Evolutionary conservation across 1,139 yeast species (phyloP), one percentile per base, ranked within the genome.

Genomic region (Pichia norvegensis): DNA sequence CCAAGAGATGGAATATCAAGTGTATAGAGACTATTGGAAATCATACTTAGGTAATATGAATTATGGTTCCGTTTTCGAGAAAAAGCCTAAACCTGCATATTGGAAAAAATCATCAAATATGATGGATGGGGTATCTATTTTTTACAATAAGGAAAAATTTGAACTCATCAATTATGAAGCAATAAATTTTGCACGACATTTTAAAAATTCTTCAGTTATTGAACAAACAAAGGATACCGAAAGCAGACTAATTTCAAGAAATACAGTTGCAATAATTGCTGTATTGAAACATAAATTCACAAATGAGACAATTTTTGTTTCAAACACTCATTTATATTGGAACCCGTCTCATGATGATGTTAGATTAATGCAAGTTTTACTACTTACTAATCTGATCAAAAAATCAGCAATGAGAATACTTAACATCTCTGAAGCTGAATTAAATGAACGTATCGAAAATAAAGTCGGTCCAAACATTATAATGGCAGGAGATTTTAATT

Each of bases 261-360:
- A 78, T 54, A 80, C 80, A 22, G 82, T 78, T 7, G 80, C 77
- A 1, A 51, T 77, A 10, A 61, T 78, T 22, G 65, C 73, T 4
- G 70, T 72, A 22, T 57, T 78, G 25, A 60, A 63, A 47, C 82
- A 78, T 55, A 65, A 61, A 44, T 51, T 49, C 2, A 66, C 75
- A 0, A 60, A 64, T 16, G 65, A 69, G 38, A 53, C 60, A 2
- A 58, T 78, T 7, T 73, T 73, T 43, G 68, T 76, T 1, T 64
- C 78, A 16, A 78, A 77, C 51, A 78, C 83, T 1, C 84, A 78
- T 58, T 62, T 78, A n/a, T 78, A 78, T 56, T 78, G 84, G 84
- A 61, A 64, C 10, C 67, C 67, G 3, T 69, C 73, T 50, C 72
- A 64, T 48, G 71, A 72, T 47, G 80, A 77, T 52, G 79, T 78